Percentiles rank a stretch among this genome's conserved stretches.
phyloP scores from a whole-genome alignment of 768 basidiomycete species.

The Candolleomyces aberdarensis region DNA sequence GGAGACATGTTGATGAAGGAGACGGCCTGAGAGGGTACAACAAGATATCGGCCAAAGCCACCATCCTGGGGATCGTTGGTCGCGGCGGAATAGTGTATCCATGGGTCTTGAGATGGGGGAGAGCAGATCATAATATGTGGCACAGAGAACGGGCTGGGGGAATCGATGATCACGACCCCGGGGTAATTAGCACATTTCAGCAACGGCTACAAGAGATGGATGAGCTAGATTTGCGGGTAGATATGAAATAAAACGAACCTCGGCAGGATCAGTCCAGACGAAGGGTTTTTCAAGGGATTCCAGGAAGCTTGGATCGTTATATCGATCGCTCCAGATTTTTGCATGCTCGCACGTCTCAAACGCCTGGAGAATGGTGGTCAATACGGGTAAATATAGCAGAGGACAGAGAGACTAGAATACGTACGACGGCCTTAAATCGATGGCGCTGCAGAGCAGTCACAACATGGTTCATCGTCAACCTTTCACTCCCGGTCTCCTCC shows the following conservation, averaged over 20 bases:
- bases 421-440: conserved; percentile 36
- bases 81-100: conserved; percentile 33
- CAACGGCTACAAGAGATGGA: neutral
- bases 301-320: conserved; percentile 30
- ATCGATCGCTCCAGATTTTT: conserved; percentile 33
- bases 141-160: conserved; percentile 34
- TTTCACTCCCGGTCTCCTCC: conserved; percentile 20
- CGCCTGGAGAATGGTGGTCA: conserved; percentile 28
- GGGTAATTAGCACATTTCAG: conserved; percentile 5
- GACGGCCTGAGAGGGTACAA: conserved; percentile 23
- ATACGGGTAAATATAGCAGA: neutral
- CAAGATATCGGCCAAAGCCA: conserved; percentile 30
- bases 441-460: conserved; percentile 33
- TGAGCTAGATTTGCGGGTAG: conserved; percentile 15
- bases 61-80: conserved; percentile 34
- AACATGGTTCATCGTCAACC: conserved; percentile 28
- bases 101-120: conserved; percentile 37
- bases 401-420: conserved; percentile 14
- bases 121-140: conserved; percentile 46
- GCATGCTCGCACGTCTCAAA: conserved; percentile 37
- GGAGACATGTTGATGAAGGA: conserved; percentile 21
- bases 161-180: conserved; percentile 42
- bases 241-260: conserved; percentile 33
- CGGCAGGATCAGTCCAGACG: conserved; percentile 50
- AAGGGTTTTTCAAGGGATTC: conserved; percentile 36